Conservation (phyloP, 495 filamentous ascomycete species). For the Penicillium cataractarum region DNA sequence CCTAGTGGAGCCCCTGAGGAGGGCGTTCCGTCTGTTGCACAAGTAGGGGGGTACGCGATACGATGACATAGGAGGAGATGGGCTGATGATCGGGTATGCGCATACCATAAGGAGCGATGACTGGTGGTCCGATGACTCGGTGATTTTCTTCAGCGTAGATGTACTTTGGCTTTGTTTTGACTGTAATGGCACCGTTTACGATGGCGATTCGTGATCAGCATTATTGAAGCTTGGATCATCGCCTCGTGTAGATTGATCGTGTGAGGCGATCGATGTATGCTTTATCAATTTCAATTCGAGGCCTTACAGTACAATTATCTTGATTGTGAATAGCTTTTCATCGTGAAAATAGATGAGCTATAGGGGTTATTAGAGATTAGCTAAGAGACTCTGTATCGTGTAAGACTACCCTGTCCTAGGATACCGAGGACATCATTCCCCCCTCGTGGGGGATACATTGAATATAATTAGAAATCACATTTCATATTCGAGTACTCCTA, state of each 20-base stretch:
- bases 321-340: no score
- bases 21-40: no score
- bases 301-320: no score
- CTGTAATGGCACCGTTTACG: not conserved
- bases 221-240: not conserved
- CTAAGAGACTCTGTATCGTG: no score
- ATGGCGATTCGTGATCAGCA: not conserved
- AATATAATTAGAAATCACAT: no score
- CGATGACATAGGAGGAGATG: not conserved
- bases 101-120: not conserved
- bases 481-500: not conserved
- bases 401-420: no score
- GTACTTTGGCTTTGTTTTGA: not conserved
- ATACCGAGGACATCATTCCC: no score
- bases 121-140: not conserved
- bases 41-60: not conserved
- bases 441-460: no score
- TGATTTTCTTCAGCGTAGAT: not conserved
- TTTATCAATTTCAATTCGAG: no score
- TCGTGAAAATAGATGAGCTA: no score
- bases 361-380: no score
- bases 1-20: constrained; percentile 4
- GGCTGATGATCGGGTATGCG: not conserved
- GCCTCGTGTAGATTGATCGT: not conserved
- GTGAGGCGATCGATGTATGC: not conserved